A percentile compares a stretch with the other conserved stretches of the same genome.
Conservation (phyloP, 805 yeast genomes). For the Torulaspora gathmanii region DNA sequence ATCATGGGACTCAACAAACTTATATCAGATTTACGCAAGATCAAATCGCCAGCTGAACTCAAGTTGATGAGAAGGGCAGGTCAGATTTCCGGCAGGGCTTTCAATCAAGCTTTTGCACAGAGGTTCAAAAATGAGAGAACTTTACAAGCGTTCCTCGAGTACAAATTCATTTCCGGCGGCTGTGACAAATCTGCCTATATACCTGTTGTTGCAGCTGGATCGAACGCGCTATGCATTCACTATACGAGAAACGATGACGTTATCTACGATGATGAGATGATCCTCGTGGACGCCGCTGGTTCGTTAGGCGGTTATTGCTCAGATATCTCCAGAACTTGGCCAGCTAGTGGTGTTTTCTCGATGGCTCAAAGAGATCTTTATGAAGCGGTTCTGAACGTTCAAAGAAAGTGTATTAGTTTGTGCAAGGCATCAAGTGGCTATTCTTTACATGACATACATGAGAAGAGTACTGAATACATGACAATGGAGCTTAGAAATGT, state of each 20-base stretch:
- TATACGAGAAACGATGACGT: constrained; percentile 89
- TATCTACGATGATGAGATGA: constrained; percentile 71
- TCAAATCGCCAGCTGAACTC: constrained; percentile 75
- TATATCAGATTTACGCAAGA: constrained; percentile 44
- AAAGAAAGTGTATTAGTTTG: constrained; percentile 66
- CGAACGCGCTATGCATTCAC: constrained; percentile 85
- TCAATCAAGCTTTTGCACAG: constrained; percentile 71
- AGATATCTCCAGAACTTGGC: constrained; percentile 97
- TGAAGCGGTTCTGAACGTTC: constrained; percentile 80
- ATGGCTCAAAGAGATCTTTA: constrained; percentile 81
- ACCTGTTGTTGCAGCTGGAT: constrained; percentile 95
- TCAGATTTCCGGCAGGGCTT: constrained; percentile 74
- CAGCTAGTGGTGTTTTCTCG: constrained; percentile 68
- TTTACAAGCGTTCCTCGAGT: constrained; percentile 74
- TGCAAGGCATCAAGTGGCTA: constrained; percentile 52
- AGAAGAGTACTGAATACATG: constrained; percentile 55
- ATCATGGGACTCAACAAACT: constrained; percentile 27
- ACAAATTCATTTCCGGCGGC: constrained; percentile 78
- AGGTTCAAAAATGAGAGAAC: constrained; percentile 69
- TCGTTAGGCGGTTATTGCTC: constrained; percentile 89
- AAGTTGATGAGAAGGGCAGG: constrained; percentile 78
- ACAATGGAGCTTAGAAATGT: constrained; percentile 62
- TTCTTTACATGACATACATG: constrained; percentile 73
- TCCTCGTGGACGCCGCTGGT: constrained; percentile 94
- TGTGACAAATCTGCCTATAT: constrained; percentile 86